A percentile compares a stretch with the other conserved stretches of the same genome.
These are phyloP conservation scores for Erythrophleum fordii DNA, from an alignment of 306 rosid genomes.

Conservation along the genomic window DNA sequence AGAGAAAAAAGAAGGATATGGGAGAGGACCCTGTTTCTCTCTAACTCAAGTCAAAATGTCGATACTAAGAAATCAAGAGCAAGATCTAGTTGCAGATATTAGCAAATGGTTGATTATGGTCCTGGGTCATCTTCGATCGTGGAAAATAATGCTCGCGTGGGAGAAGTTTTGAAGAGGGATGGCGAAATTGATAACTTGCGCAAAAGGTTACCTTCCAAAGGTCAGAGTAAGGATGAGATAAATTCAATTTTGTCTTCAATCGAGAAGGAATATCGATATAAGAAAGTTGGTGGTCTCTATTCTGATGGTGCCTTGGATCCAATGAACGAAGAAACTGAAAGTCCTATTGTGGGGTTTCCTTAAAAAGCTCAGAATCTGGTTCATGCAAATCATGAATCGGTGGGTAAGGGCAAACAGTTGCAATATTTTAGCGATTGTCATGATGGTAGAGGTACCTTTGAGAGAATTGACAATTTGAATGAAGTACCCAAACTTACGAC, in stretches of 20 bases:
- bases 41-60: neutral
- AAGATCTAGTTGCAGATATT: neutral
- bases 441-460: neutral
- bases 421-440: neutral
- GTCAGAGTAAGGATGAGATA: neutral
- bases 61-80: neutral
- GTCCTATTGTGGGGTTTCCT: conserved; percentile 30
- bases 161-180: conserved; percentile 16
- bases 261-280: conserved; percentile 3
- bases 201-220: neutral
- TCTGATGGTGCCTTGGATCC: neutral
- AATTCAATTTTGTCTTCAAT: neutral
- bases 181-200: too few species aligned
- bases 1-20: too few species aligned
- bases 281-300: neutral
- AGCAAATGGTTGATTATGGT: conserved; percentile 4
- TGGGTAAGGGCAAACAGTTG: neutral
- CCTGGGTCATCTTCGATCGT: neutral
- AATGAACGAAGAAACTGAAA: conserved; percentile 16
- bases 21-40: conserved; percentile 57
- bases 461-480: conserved; percentile 13
- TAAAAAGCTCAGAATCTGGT: conserved; percentile 4
- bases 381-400: neutral
- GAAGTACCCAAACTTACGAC: conserved; percentile 37
- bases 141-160: neutral